Base-by-base conservation (phyloP, 805 yeast genomes). In the Starmerella stellata region DNA sequence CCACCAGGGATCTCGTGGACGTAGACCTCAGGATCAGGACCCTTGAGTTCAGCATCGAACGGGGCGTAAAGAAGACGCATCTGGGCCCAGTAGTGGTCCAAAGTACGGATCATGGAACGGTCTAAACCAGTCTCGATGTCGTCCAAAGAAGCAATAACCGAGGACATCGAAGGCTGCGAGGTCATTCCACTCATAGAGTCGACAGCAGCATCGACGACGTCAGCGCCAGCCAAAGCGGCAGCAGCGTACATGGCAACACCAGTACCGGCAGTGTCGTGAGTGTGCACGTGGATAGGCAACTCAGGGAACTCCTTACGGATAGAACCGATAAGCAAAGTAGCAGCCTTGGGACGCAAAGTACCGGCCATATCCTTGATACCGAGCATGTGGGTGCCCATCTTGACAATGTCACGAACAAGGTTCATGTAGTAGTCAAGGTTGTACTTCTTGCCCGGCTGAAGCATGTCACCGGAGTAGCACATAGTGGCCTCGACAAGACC, bases 351-450 rank as follows among this genome's bases (percentile, higher is more conserved):
- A 63, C 87, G 85, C 66, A 90, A 61, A 48, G 96, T 87, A 67
- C 99, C 99, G 42, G 99, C 99, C 99, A 90, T 90, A 65, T 90
- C 99, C 65, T 90, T 90, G 58, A 90, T 90, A 64, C 96, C 98
- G 52, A 90, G 68, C 53, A 90, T 70, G 61, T 90, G 98, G 37
- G 96, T 87, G 53, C 99, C 99, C 81, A 85, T 75, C 44, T 64
- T 66, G 43, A 90, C 95, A 54, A 90, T 75, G 54, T 76, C 65
- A 48, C 77, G 92, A 44, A 80, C 83, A 41, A 87, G 73, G 17
- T 67, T 66, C 55, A 90, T 56, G 65, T 90, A 90, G 67, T 90
- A 90, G 36, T 73, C 80, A 59, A 90, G 70, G 66, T 85, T 83
- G 68, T 90, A 90, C 68, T 90, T 90, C 75, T 90, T 90, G 53